These are phyloP conservation scores for Venturia asperata DNA, from an alignment of 2,329 filamentous ascomycete genomes.

Conservation along the genomic window DNA sequence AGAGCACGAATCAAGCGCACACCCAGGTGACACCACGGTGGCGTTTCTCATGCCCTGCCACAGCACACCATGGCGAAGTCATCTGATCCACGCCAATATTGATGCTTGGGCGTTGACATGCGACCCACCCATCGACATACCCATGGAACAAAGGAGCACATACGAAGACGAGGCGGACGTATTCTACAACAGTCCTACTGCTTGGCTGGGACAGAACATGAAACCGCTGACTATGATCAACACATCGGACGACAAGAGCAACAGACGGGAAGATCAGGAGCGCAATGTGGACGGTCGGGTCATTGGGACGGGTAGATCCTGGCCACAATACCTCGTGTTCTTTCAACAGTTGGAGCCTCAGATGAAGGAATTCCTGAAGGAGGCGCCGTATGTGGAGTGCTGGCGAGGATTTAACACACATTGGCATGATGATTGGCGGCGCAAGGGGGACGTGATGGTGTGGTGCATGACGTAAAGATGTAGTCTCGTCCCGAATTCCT, in stretches of 20 bases:
- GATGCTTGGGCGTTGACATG: constrained; percentile 80
- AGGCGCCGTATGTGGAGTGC: constrained; percentile 49
- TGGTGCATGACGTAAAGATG: constrained; percentile 38
- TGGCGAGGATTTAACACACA: constrained; percentile 55
- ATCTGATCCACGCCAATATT: constrained; percentile 68
- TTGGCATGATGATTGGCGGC: constrained; percentile 56
- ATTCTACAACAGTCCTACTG: constrained; percentile 64
- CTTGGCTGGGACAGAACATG: constrained; percentile 37
- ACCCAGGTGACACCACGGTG: constrained; percentile 41
- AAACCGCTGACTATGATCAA: constrained; percentile 23
- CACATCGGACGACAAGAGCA: constrained; percentile 16
- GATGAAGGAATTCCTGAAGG: constrained; percentile 38
- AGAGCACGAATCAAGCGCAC: constrained; percentile 47
- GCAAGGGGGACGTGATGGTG: constrained; percentile 55
- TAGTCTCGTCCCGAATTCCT: neutral
- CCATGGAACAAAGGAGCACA: constrained; percentile 50
- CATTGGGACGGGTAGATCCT: constrained; percentile 26
- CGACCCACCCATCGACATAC: constrained; percentile 73
- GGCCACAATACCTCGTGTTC: constrained; percentile 45
- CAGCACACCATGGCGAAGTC: constrained; percentile 88
- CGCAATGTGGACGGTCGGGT: constrained; percentile 12
- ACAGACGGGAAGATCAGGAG: constrained; percentile 20
- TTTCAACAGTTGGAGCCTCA: constrained; percentile 51
- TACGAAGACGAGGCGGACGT: constrained; percentile 88
- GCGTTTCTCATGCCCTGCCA: constrained; percentile 95